These are phyloP conservation scores for Hypoxylon sp. DNA, from an alignment of 2,329 filamentous ascomycete genomes.

Conservation along the genomic window DNA sequence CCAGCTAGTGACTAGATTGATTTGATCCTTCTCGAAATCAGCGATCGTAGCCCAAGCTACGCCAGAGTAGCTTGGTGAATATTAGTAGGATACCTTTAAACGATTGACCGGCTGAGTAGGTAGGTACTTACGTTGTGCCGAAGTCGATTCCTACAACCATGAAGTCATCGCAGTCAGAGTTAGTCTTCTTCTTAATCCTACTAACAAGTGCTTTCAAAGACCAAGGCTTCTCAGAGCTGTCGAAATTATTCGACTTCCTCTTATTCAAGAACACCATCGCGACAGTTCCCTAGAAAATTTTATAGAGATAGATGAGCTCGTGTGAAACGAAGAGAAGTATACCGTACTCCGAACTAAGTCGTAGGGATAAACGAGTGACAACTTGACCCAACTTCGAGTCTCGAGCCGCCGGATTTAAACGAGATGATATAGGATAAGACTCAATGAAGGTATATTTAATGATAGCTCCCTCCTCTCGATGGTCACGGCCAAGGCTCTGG, in stretches of 20 bases:
- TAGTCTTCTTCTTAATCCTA: slow-evolving; percentile 8
- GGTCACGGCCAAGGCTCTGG: neutral
- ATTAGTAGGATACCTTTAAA: neutral
- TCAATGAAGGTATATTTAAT: neutral
- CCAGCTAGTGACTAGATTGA: slow-evolving; percentile 27
- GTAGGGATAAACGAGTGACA: neutral
- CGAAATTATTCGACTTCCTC: neutral
- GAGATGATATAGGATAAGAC: neutral
- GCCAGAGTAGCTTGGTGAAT: slow-evolving; percentile 15
- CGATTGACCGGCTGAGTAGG: neutral
- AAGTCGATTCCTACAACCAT: slow-evolving; percentile 32
- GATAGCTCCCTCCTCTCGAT: neutral
- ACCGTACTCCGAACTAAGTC: neutral
- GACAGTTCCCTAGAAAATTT: neutral
- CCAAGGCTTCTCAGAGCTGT: slow-evolving; percentile 1
- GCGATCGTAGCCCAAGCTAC: slow-evolving; percentile 26
- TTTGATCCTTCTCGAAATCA: slow-evolving; percentile 15
- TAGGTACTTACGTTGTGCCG: neutral
- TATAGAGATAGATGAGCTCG: neutral
- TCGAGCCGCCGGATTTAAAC: neutral
- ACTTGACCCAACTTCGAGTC: neutral
- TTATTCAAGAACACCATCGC: slow-evolving; percentile 3
- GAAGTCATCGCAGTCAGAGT: slow-evolving; percentile 8
- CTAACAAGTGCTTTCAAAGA: neutral
- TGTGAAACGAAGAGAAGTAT: neutral